Evolutionary conservation across 768 basidiomycete genomes (phyloP).

Genomic region (Wakefieldia striispora): DNA sequence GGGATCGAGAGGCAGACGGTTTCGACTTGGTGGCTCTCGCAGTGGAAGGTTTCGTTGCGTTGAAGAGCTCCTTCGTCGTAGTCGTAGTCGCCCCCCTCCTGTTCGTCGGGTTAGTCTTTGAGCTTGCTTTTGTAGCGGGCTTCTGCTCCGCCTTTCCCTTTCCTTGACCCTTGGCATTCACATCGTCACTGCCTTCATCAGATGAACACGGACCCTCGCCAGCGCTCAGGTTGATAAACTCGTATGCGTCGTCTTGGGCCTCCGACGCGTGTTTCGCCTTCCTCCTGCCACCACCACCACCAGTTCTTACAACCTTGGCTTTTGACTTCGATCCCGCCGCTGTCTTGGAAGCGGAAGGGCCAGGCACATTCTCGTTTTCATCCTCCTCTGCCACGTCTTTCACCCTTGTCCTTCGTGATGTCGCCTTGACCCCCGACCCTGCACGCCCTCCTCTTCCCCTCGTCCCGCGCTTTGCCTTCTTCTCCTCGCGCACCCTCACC

Average conservation of each 20-base stretch:
- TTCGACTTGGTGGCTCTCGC: slow-evolving; percentile 3
- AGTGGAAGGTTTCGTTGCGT: slow-evolving; percentile 9
- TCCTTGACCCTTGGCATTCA: slow-evolving; percentile 4
- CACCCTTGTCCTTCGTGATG: background rate
- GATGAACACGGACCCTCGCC: slow-evolving; percentile 22
- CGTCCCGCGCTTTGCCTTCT: slow-evolving; percentile 33
- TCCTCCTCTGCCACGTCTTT: background rate
- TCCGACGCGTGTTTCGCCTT: slow-evolving; percentile 23
- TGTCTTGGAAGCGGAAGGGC: slow-evolving; percentile 6
- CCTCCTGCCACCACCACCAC: slow-evolving; percentile 10
- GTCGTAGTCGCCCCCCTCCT: background rate
- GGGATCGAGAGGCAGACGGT: background rate
- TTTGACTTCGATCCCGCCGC: slow-evolving; percentile 4
- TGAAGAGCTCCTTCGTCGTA: slow-evolving; percentile 12
- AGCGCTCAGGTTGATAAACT: slow-evolving; percentile 24
- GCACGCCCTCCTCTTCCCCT: slow-evolving; percentile 13
- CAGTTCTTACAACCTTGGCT: slow-evolving; percentile 4
- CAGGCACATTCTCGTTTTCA: background rate
- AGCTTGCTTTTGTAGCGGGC: background rate
- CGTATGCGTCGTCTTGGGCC: slow-evolving; percentile 28
- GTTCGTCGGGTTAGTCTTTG: background rate
- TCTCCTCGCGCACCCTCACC: slow-evolving; percentile 42
- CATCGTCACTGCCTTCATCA: slow-evolving; percentile 5
- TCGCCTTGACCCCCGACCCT: background rate
- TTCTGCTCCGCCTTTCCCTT: slow-evolving; percentile 4